These are phyloP conservation scores for Fusarium algeriense DNA, from an alignment of 2,329 filamentous ascomycete genomes.

Conservation along the genomic window DNA sequence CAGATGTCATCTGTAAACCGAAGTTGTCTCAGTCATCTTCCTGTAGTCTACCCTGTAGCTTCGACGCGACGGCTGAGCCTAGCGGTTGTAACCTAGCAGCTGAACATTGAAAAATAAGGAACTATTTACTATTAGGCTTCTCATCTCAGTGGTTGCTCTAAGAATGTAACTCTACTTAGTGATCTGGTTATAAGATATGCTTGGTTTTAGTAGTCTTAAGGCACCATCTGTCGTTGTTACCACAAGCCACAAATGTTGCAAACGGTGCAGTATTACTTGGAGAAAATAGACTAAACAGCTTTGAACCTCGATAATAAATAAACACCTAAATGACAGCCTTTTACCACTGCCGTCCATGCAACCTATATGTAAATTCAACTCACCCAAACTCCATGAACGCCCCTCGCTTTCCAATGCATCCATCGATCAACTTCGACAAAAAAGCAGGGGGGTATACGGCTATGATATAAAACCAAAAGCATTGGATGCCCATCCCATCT, in stretches of 20 bases:
- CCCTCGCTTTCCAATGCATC: conserved; percentile 36
- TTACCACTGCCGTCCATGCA: conserved; percentile 39
- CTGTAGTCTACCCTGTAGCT: background rate
- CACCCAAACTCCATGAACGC: conserved; percentile 39
- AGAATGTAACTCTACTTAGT: background rate
- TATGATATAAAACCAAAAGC: conserved; percentile 42
- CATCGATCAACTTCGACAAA: conserved; percentile 28
- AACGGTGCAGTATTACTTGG: background rate
- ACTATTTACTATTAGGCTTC: background rate
- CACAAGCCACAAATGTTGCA: background rate
- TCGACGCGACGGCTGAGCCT: background rate
- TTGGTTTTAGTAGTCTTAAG: no score
- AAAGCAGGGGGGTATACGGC: conserved; percentile 41
- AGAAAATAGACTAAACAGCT: background rate
- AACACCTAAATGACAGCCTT: conserved; percentile 23
- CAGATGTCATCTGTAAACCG: no score
- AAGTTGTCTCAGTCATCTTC: no score
- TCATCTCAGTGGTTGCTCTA: background rate
- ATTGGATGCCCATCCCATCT: conserved; percentile 32
- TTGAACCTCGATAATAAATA: background rate
- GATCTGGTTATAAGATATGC: background rate
- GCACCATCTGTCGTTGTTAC: fast-evolving
- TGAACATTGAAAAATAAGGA: no score
- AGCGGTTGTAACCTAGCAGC: background rate
- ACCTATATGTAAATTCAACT: conserved; percentile 15